Evolutionary conservation across 2,329 filamentous ascomycete genomes (phyloP), one percentile per base, ranked within the genome.

Genomic region (Aspergillus viridinutans): DNA sequence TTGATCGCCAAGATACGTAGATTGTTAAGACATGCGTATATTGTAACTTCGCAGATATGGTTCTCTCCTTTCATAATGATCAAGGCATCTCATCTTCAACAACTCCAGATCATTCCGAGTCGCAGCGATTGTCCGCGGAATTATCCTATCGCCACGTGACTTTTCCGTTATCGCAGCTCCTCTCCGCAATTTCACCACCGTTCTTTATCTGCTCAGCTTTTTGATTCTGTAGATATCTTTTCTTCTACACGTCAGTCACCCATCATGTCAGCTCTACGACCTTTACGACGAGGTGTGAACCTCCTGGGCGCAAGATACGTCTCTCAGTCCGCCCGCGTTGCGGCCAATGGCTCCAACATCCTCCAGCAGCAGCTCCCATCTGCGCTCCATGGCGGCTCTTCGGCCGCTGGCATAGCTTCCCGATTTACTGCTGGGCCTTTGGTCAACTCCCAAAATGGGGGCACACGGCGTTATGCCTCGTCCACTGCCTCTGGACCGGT

Each of bases 121-220:
- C 47, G 55, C 60, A 54, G 23, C 21, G 58, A 59, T 64, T 61
- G 21, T 58, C 64, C 52, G 58, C 55, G 61, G 55, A 57, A 62
- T 58, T 63, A 17, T 32, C 69, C 67, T 74, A 74, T 74, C 71
- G 26, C 23, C 70, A 74, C 67, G 70, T 74, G 71, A 74, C 62
- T 74, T 74, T 73, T 43, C 72, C 71, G 72, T 51, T 61, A 67
- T 67, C 49, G 48, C 40, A 49, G 50, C 20, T 49, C 57, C 66
- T 65, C 64, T 49, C 61, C 62, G 61, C 55, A 59, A 59, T 53
- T 47, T 63, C 57, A 55, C 29, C 53, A 32, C 49, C n/a, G 42
- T 52, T 56, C 53, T 53, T 60, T 59, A 54, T 55, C 54, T 56
- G 55, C 26, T 49, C 51, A 50, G 62, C 57, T 56, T 60, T 62